A percentile compares a stretch with the other conserved stretches of the same genome.
phyloP scores from a whole-genome alignment of 345 rosid species.

The Mangifera indica region DNA sequence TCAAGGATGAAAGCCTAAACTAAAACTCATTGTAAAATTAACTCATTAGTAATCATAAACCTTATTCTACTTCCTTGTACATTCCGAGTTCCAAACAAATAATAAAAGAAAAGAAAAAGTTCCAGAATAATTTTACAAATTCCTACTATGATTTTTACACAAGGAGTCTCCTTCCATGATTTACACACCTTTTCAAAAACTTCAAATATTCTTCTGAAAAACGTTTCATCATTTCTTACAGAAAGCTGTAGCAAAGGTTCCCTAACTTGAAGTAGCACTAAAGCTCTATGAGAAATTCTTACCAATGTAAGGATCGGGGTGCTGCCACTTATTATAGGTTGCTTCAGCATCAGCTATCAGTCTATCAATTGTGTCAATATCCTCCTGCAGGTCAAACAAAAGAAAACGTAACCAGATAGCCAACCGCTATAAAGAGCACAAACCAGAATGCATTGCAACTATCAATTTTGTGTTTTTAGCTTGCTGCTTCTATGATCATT shows the following conservation, averaged over 20 bases:
- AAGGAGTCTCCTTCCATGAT: neutral
- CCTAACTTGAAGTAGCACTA: neutral
- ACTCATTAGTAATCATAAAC: too few relatives aligned
- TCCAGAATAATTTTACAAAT: neutral
- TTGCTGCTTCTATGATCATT: neutral
- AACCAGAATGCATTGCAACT: neutral
- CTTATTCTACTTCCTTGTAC: neutral
- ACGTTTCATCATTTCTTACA: neutral
- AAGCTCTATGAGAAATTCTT: constrained; percentile 5
- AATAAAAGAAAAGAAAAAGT: neutral
- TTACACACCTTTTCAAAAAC: neutral
- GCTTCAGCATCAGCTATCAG: constrained; percentile 80
- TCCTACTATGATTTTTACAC: neutral
- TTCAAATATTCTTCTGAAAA: neutral
- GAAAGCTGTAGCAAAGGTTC: neutral
- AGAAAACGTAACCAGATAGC: constrained; percentile 6
- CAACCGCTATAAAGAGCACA: neutral
- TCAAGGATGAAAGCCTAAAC: too few relatives aligned
- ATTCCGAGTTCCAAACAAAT: neutral
- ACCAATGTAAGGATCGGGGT: constrained; percentile 98
- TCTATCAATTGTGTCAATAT: constrained; percentile 75
- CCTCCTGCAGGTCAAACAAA: constrained; percentile 49
- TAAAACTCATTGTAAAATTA: too few relatives aligned
- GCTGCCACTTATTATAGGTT: constrained; percentile 73
- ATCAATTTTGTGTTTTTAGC: neutral